Base-by-base conservation (phyloP, 78 protist genomes). In the Pigoraptor vietnamica region DNA sequence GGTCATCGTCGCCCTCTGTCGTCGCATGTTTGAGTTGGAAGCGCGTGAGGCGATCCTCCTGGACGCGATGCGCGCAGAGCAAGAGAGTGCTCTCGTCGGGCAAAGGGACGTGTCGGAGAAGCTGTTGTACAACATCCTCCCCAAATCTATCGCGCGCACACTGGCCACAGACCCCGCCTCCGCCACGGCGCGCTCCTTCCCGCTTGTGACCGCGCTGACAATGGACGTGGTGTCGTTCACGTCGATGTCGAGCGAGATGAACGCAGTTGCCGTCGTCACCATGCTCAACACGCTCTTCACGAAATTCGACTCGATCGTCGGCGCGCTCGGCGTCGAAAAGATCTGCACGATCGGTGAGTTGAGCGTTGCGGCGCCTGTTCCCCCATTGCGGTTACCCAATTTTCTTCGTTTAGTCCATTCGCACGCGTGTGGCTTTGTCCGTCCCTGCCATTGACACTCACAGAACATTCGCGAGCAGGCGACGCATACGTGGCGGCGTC, bases 301-400 rank as follows among this genome's bases (percentile, higher is more conserved):
- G 36, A 24, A 24, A 33, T 24, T 90, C 37, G 92, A 90, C 89
- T 14, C 36, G 37, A 14, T 90, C 24, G 81, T 29, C 79, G 24
- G 1, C 39, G 24, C 23, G 39, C 39, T 84, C 89, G 48, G 37
- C 29, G 14, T 87, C 19, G 39, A 32, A 21, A 91, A 92, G 90
- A 92, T 94, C 39, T 48, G 92, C 67, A 94, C 94, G 23, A 94
- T 94, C 2, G 95, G 67, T 48, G 14, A 48, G 67, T 48, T 48
- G 6, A 21, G 67, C 14, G 29, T 48, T 48, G 14, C 29, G 29
- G 67, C 67, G 6, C 67, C 14, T 48, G 67, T 48, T 48, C 14
- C 14, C 14, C 67, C 14, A 6, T 48, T 48, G 6, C 67, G 6
- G 67, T 48, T 48, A 48, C 29, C 14, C 14, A n/a, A n/a, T 48